Evolutionary conservation across 2,329 filamentous ascomycete species (phyloP), one percentile per base, ranked within the genome.

Genomic region (Phoma sp.): DNA sequence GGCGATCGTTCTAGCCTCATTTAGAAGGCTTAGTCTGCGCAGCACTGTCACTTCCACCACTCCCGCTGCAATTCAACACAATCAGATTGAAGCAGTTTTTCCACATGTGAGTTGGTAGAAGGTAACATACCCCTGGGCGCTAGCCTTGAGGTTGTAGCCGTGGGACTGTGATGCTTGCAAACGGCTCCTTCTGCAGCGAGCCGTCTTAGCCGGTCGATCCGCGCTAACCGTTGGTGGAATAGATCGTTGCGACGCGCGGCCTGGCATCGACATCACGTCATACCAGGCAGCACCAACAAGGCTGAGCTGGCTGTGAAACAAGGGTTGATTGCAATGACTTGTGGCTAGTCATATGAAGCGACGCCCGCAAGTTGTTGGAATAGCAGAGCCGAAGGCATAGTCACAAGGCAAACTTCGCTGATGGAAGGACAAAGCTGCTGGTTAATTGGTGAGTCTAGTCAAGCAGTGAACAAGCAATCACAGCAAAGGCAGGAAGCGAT

Each of bases 221-320:
- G 4, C 27, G 24, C 46, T 45, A 50, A 37, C 52, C 19, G 9
- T 9, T 3, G 0, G 1, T 41, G 37, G 52, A 31, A 22, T 43
- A 51, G 52, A 55, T 51, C 25, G 27, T n/a, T 36, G 32, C 17
- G 52, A 55, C 52, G 52, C 52, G 52, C 52, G 52, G 41, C 52
- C 36, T 46, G 46, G 36, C 21, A 27, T 45, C 19, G 13, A 55
- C 36, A 10, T 50, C 45, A 55, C 41, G 52, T 55, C 52, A 55
- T 46, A 39, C 32, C 4, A 46, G 9, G 45, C 7, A 44, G 33
- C 22, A 17, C 38, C 29, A 35, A n/a, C 32, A 17, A 17, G 35
- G 24, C 19, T 15, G 25, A 38, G 25, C 21, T 36, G 45, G 32
- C 19, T 25, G 33, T 40, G 35, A 50, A 50, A 50, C 40, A 22